These are phyloP conservation scores for Rhizophora mangle DNA, from an alignment of 345 rosid genomes.

Conservation along the genomic window DNA sequence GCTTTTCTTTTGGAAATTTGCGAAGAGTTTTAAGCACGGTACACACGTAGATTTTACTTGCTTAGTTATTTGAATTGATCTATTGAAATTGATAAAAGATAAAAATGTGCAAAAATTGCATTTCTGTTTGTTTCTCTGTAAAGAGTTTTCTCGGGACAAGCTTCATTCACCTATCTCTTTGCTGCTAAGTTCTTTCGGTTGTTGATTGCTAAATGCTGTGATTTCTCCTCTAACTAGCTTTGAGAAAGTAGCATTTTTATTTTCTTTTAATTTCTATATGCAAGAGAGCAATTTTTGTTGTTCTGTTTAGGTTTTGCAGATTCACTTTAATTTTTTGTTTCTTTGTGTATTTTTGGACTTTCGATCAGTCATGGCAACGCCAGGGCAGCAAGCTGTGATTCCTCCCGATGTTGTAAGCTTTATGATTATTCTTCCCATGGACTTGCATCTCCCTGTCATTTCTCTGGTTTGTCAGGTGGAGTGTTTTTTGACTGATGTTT, in stretches of 20 bases:
- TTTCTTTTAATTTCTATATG: background rate
- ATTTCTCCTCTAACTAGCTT: background rate
- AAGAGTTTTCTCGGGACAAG: background rate
- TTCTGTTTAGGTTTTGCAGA: background rate
- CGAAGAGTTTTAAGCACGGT: background rate
- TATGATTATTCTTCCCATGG: background rate
- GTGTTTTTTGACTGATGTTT: background rate
- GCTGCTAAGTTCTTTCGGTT: background rate
- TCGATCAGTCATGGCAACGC: constrained; percentile 14
- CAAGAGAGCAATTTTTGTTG: background rate
- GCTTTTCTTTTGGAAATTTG: background rate
- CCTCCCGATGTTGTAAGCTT: constrained; percentile 27
- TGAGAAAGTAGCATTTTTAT: background rate
- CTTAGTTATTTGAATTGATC: too few species aligned
- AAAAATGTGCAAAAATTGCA: too few species aligned
- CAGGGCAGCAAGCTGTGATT: constrained; percentile 5
- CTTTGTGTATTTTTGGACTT: background rate
- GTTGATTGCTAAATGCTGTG: background rate
- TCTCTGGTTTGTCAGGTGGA: background rate
- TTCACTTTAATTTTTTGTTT: too few species aligned
- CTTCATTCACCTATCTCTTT: too few species aligned
- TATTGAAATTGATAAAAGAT: too few species aligned
- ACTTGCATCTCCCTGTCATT: background rate
- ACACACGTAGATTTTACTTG: too few species aligned
- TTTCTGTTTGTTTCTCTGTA: too few species aligned